Evolutionary conservation across 345 rosid genomes (phyloP).

Genomic region (Murraya paniculata): DNA sequence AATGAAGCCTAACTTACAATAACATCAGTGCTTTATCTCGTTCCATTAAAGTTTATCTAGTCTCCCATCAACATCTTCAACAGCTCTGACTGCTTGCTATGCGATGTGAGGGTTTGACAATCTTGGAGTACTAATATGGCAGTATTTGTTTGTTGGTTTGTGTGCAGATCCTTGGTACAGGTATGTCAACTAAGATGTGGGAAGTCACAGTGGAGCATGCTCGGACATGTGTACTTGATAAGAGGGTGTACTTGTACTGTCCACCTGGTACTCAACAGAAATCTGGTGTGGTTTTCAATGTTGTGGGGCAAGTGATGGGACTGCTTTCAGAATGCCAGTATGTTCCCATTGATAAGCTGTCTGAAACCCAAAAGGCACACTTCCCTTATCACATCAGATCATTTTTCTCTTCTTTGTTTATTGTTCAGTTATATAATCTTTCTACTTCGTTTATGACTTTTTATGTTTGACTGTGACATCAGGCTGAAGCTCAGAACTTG

Average conservation of each 20-base stretch:
- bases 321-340: constrained; percentile 66
- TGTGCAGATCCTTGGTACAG: constrained; percentile 87
- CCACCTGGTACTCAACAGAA: constrained; percentile 56
- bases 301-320: constrained; percentile 87
- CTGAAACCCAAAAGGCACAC: constrained; percentile 80
- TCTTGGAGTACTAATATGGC: not conserved
- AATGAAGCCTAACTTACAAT: not conserved
- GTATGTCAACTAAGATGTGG: constrained; percentile 99
- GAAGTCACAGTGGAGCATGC: constrained; percentile 92
- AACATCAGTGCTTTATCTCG: not conserved
- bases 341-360: constrained; percentile 59
- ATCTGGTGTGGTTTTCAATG: constrained; percentile 85
- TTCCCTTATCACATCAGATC: constrained; percentile 14
- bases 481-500: constrained; percentile 73
- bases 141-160: constrained; percentile 10
- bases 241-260: constrained; percentile 55
- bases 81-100: not conserved
- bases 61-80: not conserved
- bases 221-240: constrained; percentile 72
- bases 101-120: not conserved
- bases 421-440: constrained; percentile 4
- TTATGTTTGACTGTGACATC: constrained; percentile 21
- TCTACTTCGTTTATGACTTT: constrained; percentile 17
- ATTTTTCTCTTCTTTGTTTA: not conserved
- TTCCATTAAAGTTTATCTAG: not conserved